A percentile compares a stretch with the other conserved stretches of the same genome.
Evolutionary conservation across 2,329 filamentous ascomycete species (phyloP).

Genomic region (Pseudocercospora macadamiae): DNA sequence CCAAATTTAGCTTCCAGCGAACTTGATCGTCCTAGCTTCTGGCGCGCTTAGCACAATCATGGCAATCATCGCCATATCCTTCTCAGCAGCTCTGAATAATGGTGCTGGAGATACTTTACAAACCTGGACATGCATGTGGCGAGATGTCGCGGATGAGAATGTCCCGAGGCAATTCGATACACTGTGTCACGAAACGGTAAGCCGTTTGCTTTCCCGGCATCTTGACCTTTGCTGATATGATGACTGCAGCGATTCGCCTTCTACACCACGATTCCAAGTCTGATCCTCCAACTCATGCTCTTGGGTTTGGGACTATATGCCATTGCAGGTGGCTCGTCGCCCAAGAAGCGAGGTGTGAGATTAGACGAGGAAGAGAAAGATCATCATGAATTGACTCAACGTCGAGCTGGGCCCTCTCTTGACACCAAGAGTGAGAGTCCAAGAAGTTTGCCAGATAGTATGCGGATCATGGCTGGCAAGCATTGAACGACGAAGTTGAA

Average conservation of each 20-base stretch:
- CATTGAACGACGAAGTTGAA: too few relatives aligned
- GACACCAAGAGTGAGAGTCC: constrained; percentile 27
- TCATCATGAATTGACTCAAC: constrained; percentile 25
- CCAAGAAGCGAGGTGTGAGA: constrained; percentile 9
- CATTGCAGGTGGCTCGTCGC: neutral
- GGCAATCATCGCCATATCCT: constrained; percentile 46
- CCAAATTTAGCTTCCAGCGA: constrained; percentile 39
- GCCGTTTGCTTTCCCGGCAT: constrained; percentile 22
- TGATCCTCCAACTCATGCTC: constrained; percentile 43
- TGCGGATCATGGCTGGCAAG: constrained; percentile 19
- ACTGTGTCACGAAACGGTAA: constrained; percentile 47
- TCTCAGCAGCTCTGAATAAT: constrained; percentile 37
- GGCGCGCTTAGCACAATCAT: constrained; percentile 43
- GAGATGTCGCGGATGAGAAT: constrained; percentile 28
- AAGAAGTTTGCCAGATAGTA: constrained; percentile 21
- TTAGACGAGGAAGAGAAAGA: constrained; percentile 32
- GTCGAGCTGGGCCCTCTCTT: constrained; percentile 16
- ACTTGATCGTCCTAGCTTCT: constrained; percentile 41
- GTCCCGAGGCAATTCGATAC: constrained; percentile 40
- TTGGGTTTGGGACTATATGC: constrained; percentile 27
- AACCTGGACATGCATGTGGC: constrained; percentile 44
- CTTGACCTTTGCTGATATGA: neutral
- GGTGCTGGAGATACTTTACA: constrained; percentile 40
- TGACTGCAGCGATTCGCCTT: constrained; percentile 48
- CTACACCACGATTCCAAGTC: constrained; percentile 46